These are phyloP conservation scores for Veloboletus limbatus DNA, from an alignment of 1,284 basidiomycete genomes.

Conservation along the genomic window DNA sequence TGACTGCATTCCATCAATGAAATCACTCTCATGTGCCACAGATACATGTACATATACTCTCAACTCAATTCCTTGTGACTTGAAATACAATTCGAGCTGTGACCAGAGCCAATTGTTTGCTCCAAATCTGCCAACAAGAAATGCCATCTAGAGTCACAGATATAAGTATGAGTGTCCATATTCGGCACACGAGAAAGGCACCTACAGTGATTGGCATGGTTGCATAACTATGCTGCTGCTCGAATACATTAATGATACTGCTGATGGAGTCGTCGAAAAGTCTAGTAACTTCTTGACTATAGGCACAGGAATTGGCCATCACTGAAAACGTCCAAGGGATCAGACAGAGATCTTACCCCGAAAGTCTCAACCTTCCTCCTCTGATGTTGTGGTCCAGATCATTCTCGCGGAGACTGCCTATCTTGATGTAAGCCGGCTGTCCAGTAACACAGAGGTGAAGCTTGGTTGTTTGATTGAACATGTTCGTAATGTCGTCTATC, in stretches of 20 bases:
- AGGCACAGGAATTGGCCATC: conserved; percentile 1
- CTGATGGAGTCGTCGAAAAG: conserved; percentile 40
- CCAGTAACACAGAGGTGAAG: conserved; percentile 32
- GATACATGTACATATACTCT: neutral
- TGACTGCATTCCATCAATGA: neutral
- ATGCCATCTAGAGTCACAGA: neutral
- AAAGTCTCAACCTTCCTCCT: conserved; percentile 35
- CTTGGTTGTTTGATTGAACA: conserved; percentile 41
- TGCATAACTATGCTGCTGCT: conserved; percentile 27
- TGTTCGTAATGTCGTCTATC: conserved; percentile 32
- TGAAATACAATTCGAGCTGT: neutral
- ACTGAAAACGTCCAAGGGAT: conserved; percentile 10
- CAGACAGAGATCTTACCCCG: conserved; percentile 28
- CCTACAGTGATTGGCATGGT: conserved; percentile 23
- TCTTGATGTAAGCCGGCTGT: conserved; percentile 37
- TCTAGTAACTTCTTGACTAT: conserved; percentile 29
- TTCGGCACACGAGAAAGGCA: neutral
- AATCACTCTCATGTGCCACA: too few species aligned
- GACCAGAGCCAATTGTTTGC: neutral
- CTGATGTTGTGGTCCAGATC: conserved; percentile 35
- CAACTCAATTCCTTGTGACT: neutral
- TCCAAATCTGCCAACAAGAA: neutral
- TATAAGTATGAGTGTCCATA: neutral
- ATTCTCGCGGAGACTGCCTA: conserved; percentile 36
- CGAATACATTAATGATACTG: conserved; percentile 34